These are phyloP conservation scores for Leucocoprinus leucothites DNA, from an alignment of 768 basidiomycete species.

Conservation along the genomic window DNA sequence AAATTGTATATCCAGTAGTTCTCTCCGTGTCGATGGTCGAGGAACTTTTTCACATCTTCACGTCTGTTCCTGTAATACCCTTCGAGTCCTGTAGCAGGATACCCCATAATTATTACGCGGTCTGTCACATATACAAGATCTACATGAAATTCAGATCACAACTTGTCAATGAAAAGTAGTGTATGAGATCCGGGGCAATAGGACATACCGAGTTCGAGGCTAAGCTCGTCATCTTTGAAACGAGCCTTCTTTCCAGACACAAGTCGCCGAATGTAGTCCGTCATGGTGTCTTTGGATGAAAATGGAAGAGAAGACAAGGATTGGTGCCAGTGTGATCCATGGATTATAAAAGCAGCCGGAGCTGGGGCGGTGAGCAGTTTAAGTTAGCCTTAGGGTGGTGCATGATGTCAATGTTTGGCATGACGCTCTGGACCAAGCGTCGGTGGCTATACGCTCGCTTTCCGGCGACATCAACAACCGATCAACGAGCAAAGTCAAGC, in stretches of 20 bases:
- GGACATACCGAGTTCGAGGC: slow-evolving; percentile 65
- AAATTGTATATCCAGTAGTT: slow-evolving; percentile 91
- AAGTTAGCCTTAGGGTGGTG: neutral
- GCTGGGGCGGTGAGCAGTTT: neutral
- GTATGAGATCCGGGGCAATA: slow-evolving; percentile 9
- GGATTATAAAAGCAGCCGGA: neutral
- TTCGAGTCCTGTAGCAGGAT: slow-evolving; percentile 78
- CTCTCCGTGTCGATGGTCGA: slow-evolving; percentile 68
- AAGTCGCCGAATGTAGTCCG: slow-evolving; percentile 64
- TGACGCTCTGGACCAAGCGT: neutral
- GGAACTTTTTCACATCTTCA: slow-evolving; percentile 72
- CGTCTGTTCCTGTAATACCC: slow-evolving; percentile 77
- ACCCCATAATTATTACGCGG: slow-evolving; percentile 77
- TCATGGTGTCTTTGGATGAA: slow-evolving; percentile 33
- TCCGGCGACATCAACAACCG: too few relatives aligned
- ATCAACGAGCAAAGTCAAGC: too few relatives aligned
- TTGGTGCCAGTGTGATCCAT: neutral
- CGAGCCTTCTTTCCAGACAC: slow-evolving; percentile 84
- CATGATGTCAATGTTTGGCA: slow-evolving; percentile 7
- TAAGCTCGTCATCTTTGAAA: slow-evolving; percentile 62
- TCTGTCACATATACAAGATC: slow-evolving; percentile 74
- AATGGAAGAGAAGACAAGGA: neutral
- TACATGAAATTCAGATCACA: slow-evolving; percentile 6
- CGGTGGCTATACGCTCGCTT: too few relatives aligned
- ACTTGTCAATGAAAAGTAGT: neutral